Conservation (phyloP, 2,329 filamentous ascomycete species). For the Aspergillus tubingensis region DNA sequence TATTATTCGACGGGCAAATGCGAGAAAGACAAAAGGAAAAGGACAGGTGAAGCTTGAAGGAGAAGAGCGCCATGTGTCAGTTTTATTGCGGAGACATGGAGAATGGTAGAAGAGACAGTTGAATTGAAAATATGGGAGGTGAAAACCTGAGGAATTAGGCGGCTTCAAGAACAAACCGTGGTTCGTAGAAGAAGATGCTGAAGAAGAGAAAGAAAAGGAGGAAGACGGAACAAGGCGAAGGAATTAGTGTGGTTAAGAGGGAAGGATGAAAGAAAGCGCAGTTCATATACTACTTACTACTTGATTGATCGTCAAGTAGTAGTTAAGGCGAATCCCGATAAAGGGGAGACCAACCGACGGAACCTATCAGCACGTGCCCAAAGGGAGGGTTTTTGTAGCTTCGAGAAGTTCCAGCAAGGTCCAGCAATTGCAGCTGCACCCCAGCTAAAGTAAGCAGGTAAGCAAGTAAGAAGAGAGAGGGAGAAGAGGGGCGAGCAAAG, state of each 20-base stretch:
- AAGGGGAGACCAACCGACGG: constrained; percentile 4
- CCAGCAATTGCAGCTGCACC: background rate
- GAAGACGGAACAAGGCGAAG: background rate
- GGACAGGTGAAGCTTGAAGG: constrained; percentile 13
- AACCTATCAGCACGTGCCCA: constrained; percentile 7
- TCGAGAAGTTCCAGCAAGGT: constrained; percentile 3
- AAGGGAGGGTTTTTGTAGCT: constrained; percentile 4
- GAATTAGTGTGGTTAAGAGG: background rate
- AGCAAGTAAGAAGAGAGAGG: background rate
- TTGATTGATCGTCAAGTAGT: no score
- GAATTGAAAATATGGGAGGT: constrained; percentile 10
- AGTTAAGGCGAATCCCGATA: background rate
- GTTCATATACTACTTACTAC: background rate
- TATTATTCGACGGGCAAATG: constrained; percentile 7
- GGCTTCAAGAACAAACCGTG: background rate
- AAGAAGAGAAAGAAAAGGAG: background rate
- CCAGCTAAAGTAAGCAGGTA: background rate
- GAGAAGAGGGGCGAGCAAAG: background rate
- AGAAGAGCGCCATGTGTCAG: constrained; percentile 25
- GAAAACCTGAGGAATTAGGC: constrained; percentile 10
- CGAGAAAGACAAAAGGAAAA: constrained; percentile 14
- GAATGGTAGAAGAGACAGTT: constrained; percentile 2
- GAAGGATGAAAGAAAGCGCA: background rate
- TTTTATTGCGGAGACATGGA: constrained; percentile 13
- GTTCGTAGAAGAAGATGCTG: background rate